Conservation (phyloP, 768 basidiomycete species). For the Cystofilobasidium bisporidii region DNA sequence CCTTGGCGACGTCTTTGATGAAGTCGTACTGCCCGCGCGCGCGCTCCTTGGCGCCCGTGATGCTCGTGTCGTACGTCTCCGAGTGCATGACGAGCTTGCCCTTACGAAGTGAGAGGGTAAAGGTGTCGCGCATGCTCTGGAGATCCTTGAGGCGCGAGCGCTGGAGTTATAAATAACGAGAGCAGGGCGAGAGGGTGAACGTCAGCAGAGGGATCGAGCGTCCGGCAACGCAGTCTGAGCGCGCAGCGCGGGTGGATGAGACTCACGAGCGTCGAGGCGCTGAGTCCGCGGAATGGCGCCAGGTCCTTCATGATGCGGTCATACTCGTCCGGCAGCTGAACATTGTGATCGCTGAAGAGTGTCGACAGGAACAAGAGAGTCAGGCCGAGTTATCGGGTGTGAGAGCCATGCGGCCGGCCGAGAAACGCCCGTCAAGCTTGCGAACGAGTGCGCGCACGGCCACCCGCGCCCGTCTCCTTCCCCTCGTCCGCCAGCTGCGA, state of each 20-base stretch:
- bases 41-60: slow-evolving; percentile 32
- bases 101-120: background rate
- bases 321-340: slow-evolving; percentile 36
- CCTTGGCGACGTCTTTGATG: slow-evolving; percentile 24
- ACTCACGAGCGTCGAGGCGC: background rate
- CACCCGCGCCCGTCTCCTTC: background rate
- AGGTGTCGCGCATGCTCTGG: background rate
- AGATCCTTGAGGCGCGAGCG: background rate
- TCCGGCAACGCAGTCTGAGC: too few relatives aligned
- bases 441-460: too few relatives aligned
- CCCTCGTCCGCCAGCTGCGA: background rate
- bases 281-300: slow-evolving; percentile 31
- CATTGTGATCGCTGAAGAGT: slow-evolving; percentile 31
- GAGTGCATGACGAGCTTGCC: slow-evolving; percentile 4
- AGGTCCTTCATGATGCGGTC: slow-evolving; percentile 35
- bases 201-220: background rate
- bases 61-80: slow-evolving; percentile 22
- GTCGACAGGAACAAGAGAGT: background rate
- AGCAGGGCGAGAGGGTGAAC: background rate
- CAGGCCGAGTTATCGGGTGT: background rate
- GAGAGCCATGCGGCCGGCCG: too few relatives aligned
- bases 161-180: background rate
- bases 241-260: background rate
- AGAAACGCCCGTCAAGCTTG: too few relatives aligned
- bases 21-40: slow-evolving; percentile 32